Evolutionary conservation across 805 yeast genomes (phyloP).

Genomic region (Spathaspora arborariae): DNA sequence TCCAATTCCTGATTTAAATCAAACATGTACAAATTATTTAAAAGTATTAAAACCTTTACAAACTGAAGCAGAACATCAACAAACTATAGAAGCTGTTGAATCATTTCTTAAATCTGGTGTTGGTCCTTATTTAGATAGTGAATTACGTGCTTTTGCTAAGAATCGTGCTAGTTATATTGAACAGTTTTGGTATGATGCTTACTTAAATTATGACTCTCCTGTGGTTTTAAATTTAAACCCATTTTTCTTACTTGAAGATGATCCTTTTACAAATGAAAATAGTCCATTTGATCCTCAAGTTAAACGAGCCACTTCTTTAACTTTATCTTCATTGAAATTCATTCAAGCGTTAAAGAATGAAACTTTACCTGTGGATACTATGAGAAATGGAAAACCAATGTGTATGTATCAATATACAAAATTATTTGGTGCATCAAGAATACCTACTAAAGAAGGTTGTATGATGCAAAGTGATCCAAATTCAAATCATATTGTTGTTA

Average conservation of each 20-base stretch:
- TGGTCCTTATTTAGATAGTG: constrained; percentile 59
- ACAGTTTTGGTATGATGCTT: constrained; percentile 93
- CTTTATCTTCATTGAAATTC: constrained; percentile 74
- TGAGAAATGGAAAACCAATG: constrained; percentile 58
- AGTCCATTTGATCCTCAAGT: constrained; percentile 53
- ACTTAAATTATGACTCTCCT: constrained; percentile 80
- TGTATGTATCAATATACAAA: constrained; percentile 92
- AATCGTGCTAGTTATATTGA: constrained; percentile 79
- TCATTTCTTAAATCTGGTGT: constrained; percentile 48
- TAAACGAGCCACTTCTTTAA: constrained; percentile 75
- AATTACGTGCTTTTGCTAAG: constrained; percentile 57
- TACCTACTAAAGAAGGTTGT: constrained; percentile 78
- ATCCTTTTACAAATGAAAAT: constrained; percentile 67
- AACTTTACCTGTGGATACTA: constrained; percentile 66
- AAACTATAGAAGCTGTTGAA: constrained; percentile 56
- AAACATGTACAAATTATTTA: constrained; percentile 65
- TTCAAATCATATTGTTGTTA: constrained; percentile 76
- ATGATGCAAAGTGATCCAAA: constrained; percentile 75
- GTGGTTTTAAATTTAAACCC: constrained; percentile 92
- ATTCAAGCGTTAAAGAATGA: constrained; percentile 73
- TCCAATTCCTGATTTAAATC: constrained; percentile 75
- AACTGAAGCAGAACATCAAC: constrained; percentile 63
- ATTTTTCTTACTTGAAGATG: constrained; percentile 85
- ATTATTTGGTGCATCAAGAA: constrained; percentile 82
- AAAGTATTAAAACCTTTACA: constrained; percentile 75